Evolutionary conservation across 495 filamentous ascomycete species (phyloP).

Genomic region (Penicillium argentinense): DNA sequence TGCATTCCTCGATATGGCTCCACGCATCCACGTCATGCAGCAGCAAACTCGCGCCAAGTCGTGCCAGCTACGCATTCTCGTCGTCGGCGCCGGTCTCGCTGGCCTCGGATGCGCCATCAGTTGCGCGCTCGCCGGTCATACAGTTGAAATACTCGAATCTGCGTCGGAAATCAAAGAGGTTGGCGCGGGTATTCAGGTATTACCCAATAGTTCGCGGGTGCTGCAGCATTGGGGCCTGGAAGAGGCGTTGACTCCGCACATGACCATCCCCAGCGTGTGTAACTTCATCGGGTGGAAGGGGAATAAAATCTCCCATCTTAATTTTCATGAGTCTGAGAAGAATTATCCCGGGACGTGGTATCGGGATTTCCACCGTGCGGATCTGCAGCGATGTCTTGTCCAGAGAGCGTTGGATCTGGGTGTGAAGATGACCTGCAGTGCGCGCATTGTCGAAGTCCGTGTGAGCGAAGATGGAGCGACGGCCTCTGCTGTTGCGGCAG

Average conservation of each 20-base stretch:
- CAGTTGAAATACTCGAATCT: conserved; percentile 59
- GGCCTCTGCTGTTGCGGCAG: conserved; percentile 26
- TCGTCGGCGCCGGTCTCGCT: conserved; percentile 66
- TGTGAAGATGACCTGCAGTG: conserved; percentile 42
- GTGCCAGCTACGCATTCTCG: conserved; percentile 33
- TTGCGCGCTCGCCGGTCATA: conserved; percentile 58
- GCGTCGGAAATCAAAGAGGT: conserved; percentile 56
- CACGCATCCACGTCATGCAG: conserved; percentile 19
- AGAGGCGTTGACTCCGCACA: conserved; percentile 47
- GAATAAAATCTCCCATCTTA: conserved; percentile 51
- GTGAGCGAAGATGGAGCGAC: conserved; percentile 21
- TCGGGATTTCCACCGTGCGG: conserved; percentile 61
- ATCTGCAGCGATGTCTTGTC: conserved; percentile 53
- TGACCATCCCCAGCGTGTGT: conserved; percentile 51
- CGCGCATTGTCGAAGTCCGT: conserved; percentile 42
- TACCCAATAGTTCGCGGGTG: conserved; percentile 55
- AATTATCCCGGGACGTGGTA: conserved; percentile 53
- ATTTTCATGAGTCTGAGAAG: conserved; percentile 44
- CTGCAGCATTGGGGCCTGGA: conserved; percentile 55
- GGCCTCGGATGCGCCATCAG: conserved; percentile 64
- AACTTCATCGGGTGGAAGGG: conserved; percentile 54
- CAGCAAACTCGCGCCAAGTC: conserved; percentile 12
- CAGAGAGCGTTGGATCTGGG: conserved; percentile 53
- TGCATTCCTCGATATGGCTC: conserved; percentile 13
- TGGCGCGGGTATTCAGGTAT: conserved; percentile 54